phyloP scores from a whole-genome alignment of 257 asterid species.

The Cruciata laevipes region DNA sequence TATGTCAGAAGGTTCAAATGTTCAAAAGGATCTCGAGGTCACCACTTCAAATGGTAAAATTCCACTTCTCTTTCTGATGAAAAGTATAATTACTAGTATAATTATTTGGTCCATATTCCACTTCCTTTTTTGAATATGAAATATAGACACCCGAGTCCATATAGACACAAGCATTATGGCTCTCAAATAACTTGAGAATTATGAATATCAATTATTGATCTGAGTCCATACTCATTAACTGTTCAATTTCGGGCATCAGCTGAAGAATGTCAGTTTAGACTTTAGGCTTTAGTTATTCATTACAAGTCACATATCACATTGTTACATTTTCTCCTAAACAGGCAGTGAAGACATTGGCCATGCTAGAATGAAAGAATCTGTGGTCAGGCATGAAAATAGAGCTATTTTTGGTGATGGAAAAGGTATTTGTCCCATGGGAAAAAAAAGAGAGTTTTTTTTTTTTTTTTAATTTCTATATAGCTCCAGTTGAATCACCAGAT shows the following conservation, averaged over 20 bases:
- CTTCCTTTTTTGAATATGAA: too few species aligned
- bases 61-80: not conserved
- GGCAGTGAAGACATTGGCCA: slow-evolving; percentile 34
- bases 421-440: slow-evolving; percentile 14
- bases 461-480: not conserved
- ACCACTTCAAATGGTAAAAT: slow-evolving; percentile 55
- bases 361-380: slow-evolving; percentile 16
- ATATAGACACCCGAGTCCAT: too few species aligned
- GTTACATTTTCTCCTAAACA: slow-evolving; percentile 13
- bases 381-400: slow-evolving; percentile 25
- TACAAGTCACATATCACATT: slow-evolving; percentile 1
- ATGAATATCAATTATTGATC: not conserved
- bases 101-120: too few species aligned
- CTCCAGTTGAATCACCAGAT: not conserved
- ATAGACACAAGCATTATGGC: too few species aligned
- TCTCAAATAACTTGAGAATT: not conserved
- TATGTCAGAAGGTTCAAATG: slow-evolving; percentile 53
- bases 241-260: not conserved
- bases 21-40: slow-evolving; percentile 45
- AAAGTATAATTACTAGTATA: not conserved
- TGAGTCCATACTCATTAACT: not conserved
- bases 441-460: not conserved
- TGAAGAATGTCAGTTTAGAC: not conserved
- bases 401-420: slow-evolving; percentile 23
- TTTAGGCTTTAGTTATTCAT: not conserved